Evolutionary conservation across 176 grass and related monocot species (phyloP).

Genomic region (Tillandsia leiboldiana): DNA sequence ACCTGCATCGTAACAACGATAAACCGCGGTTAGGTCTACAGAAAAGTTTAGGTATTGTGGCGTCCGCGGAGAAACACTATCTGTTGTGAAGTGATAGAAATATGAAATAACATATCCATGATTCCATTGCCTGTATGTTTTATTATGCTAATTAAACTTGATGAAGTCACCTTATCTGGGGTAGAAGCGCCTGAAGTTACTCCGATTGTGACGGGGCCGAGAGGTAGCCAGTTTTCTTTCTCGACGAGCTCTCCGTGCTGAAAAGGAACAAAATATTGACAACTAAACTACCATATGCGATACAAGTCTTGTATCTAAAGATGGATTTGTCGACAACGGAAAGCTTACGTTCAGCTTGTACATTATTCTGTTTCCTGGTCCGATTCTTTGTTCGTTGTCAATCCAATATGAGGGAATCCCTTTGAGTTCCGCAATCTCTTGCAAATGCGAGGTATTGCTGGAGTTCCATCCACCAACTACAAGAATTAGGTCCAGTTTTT

Average conservation of each 20-base stretch:
- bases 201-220: slow-evolving; percentile 71
- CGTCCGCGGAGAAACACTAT: too few species aligned
- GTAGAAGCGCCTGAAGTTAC: slow-evolving; percentile 92
- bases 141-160: not conserved
- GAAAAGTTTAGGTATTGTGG: too few species aligned
- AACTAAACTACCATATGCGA: too few species aligned
- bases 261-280: slow-evolving; percentile 11
- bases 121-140: not conserved
- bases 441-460: slow-evolving; percentile 94
- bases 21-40: too few species aligned
- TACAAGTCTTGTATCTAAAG: not conserved
- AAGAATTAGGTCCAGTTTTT: slow-evolving; percentile 93
- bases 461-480: slow-evolving; percentile 99
- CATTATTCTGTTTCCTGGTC: slow-evolving; percentile 86
- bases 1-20: slow-evolving; percentile 24
- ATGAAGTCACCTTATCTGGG: slow-evolving; percentile 71
- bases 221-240: slow-evolving; percentile 80
- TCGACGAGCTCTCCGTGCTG: slow-evolving; percentile 91
- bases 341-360: slow-evolving; percentile 87
- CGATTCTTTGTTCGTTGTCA: slow-evolving; percentile 78
- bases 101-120: not conserved
- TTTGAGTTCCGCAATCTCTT: slow-evolving; percentile 85
- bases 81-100: too few species aligned
- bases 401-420: slow-evolving; percentile 97
- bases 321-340: not conserved